Evolutionary conservation across 177 flowering plant genomes (phyloP).

Genomic region (Vitis hybrid): DNA sequence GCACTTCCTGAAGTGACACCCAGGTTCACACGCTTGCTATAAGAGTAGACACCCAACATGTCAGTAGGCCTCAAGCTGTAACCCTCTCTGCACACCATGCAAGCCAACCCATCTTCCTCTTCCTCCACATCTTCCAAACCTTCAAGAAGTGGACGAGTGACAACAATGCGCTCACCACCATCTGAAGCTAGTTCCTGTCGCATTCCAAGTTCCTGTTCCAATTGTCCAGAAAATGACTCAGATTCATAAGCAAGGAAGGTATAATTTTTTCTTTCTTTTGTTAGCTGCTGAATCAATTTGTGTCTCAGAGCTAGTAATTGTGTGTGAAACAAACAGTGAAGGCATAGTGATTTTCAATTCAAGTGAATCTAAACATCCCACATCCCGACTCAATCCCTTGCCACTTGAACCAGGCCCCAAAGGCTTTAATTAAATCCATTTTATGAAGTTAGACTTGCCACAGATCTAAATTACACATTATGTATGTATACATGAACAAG

Average conservation of each 20-base stretch:
- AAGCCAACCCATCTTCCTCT: conserved; percentile 94
- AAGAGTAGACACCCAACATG: conserved; percentile 88
- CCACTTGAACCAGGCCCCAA: no score
- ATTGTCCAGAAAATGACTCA: conserved; percentile 2
- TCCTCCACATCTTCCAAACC: conserved; percentile 95
- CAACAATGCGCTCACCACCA: conserved; percentile 93
- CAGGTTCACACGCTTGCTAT: conserved; percentile 94
- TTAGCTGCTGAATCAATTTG: not conserved
- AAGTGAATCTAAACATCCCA: no score
- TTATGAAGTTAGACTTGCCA: no score
- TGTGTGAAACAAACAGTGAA: no score
- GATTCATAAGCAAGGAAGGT: not conserved
- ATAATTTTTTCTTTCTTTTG: not conserved
- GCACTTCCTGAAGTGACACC: conserved; percentile 76
- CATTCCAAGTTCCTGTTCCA: conserved; percentile 82
- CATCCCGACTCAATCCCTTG: no score
- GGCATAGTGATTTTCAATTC: no score
- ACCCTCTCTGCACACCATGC: conserved; percentile 99
- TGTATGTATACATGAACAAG: no score
- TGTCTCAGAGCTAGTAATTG: not conserved
- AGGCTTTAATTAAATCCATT: no score
- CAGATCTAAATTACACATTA: no score
- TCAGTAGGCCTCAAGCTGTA: conserved; percentile 90
- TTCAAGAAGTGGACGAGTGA: conserved; percentile 75
- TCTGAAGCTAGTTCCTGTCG: conserved; percentile 76